phyloP scores from a whole-genome alignment of 2,329 filamentous ascomycete species.

The Piedraia hortae region DNA sequence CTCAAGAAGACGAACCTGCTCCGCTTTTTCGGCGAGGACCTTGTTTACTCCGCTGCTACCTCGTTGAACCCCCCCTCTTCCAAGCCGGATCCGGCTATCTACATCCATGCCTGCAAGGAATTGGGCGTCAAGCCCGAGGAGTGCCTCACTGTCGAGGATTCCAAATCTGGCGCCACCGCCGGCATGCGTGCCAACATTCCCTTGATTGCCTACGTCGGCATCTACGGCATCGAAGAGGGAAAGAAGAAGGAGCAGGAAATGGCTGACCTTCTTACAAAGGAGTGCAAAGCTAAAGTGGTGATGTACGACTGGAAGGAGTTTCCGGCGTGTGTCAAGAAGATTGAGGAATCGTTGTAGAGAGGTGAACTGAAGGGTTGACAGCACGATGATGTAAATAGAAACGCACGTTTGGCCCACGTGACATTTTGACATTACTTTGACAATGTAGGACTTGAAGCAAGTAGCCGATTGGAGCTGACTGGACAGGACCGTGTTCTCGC shows the following conservation, averaged over 20 bases:
- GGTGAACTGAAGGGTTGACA: no score
- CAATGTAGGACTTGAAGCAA: no score
- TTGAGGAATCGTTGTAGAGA: conserved; percentile 10
- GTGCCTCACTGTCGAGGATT: conserved; percentile 65
- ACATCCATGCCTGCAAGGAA: conserved; percentile 46
- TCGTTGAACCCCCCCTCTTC: conserved; percentile 53
- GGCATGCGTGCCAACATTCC: conserved; percentile 53
- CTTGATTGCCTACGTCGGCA: conserved; percentile 63
- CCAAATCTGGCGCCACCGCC: conserved; percentile 57
- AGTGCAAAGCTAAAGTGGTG: conserved; percentile 20
- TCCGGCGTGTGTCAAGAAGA: conserved; percentile 20
- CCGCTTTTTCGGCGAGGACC: conserved; percentile 48
- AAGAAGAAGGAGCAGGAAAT: conserved; percentile 30
- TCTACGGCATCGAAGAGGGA: conserved; percentile 36
- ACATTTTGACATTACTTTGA: no score
- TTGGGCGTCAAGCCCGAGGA: conserved; percentile 44
- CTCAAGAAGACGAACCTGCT: conserved; percentile 55
- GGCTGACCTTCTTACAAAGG: conserved; percentile 21
- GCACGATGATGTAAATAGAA: no score
- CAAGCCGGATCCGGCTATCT: conserved; percentile 79
- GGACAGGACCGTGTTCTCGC: conserved; percentile 82
- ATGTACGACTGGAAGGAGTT: conserved; percentile 27
- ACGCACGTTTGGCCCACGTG: no score
- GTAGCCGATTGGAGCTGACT: no score
- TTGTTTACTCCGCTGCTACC: conserved; percentile 59